These are phyloP conservation scores for Suhomyces choctaworum DNA, from an alignment of 1,139 yeast species.

Conservation along the genomic window DNA sequence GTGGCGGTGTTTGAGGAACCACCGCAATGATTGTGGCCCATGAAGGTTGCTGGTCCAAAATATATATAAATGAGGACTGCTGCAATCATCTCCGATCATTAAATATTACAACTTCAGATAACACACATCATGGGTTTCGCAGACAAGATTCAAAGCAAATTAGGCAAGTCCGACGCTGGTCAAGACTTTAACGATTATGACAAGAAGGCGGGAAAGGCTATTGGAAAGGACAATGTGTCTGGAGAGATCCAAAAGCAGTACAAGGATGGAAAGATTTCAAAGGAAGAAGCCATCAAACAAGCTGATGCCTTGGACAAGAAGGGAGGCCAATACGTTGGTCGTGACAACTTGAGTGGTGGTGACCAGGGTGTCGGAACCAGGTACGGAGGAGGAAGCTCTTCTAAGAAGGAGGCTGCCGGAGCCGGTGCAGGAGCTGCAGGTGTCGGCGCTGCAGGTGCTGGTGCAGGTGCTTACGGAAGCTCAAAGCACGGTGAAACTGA, in stretches of 20 bases:
- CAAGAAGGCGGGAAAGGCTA: constrained; percentile 23
- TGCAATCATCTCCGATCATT: neutral
- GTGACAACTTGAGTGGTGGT: constrained; percentile 31
- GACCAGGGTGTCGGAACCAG: constrained; percentile 33
- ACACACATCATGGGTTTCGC: constrained; percentile 33
- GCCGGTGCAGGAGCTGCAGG: constrained; percentile 13
- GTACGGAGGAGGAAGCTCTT: constrained; percentile 18
- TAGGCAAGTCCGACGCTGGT: constrained; percentile 22
- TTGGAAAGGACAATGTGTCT: constrained; percentile 27
- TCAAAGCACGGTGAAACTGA: constrained; percentile 5
- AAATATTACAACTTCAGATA: neutral
- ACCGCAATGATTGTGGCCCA: too few relatives aligned
- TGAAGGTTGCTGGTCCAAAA: neutral
- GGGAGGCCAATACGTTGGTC: constrained; percentile 31
- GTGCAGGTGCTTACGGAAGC: constrained; percentile 8
- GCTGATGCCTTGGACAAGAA: constrained; percentile 30
- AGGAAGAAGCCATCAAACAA: constrained; percentile 29
- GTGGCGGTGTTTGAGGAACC: too few relatives aligned
- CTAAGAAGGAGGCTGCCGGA: constrained; percentile 4
- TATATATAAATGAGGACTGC: neutral
- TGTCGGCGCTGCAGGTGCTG: constrained; percentile 11
- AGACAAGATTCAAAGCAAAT: constrained; percentile 35
- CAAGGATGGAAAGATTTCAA: constrained; percentile 32
- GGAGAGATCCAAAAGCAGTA: constrained; percentile 27
- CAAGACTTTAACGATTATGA: constrained; percentile 15